Evolutionary conservation across 345 rosid genomes (phyloP), one percentile per base, ranked within the genome.

Genomic region (Abelmoschus esculentus): DNA sequence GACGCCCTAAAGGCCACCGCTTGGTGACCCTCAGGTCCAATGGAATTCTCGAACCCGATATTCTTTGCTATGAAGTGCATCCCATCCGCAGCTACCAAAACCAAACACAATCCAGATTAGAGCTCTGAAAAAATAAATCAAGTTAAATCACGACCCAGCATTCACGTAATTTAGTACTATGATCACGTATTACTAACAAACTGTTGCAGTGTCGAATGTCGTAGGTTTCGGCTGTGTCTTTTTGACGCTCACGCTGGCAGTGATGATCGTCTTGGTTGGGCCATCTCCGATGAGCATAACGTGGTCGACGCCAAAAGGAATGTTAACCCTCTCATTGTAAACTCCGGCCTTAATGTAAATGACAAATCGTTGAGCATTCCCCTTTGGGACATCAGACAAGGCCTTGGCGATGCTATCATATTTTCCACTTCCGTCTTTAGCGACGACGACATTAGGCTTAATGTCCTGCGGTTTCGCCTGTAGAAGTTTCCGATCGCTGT

Each of bases 241-340:
- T 0, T 74, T 73, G 29, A 18, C 84, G 71, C 72, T 88, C 40
- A 69, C 73, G 55, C 32, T 76, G 6, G 90, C 90, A 31, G 89
- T 79, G 80, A 93, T 83, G 38, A 56, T 75, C 15, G 95, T 91
- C 80, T 83, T 89, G 2, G 76, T 74, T 9, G 86, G 77, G n/a
- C 95, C 98, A 18, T 93, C 98, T 0, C 98, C 98, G 34, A 91
- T 70, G 69, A 93, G 75, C 83, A 84, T 67, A 17, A 93, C 70
- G 38, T 82, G 31, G 0, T 65, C 42, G 84, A 74, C 64, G 2
- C 36, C 17, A 71, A 42, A 82, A 10, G 75, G n/a, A 47, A 93
- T 40, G 0, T 11, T n/a, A 15, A 93, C 82, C 52, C 70, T 69
- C 77, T 93, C 98, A 4, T 70, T 61, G 73, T 93, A 93, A 32